These are phyloP conservation scores for Simplicillium sp. DNA, from an alignment of 2,329 filamentous ascomycete genomes.

Conservation along the genomic window DNA sequence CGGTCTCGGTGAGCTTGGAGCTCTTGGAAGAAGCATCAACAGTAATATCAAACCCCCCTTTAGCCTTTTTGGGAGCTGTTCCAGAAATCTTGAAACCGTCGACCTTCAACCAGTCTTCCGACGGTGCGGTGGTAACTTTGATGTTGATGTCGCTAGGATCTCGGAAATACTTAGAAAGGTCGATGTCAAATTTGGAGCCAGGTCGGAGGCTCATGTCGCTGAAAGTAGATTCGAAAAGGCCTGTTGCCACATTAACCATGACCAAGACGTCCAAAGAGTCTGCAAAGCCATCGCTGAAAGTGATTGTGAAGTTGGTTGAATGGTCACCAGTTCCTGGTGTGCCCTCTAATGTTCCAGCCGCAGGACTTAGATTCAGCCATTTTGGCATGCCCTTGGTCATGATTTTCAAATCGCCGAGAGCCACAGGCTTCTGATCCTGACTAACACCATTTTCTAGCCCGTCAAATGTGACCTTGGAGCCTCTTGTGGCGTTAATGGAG, in stretches of 20 bases:
- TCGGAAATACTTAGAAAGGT: conserved; percentile 31
- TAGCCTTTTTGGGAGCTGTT: conserved; percentile 24
- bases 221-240: conserved; percentile 29
- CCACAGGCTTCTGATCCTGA: conserved; percentile 46
- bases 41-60: conserved; percentile 19
- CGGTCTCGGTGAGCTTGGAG: conserved; percentile 23
- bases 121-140: conserved; percentile 23
- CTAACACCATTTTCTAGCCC: conserved; percentile 41
- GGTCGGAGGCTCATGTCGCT: conserved; percentile 28
- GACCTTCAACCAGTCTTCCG: conserved; percentile 32
- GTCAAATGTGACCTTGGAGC: conserved; percentile 40
- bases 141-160: conserved; percentile 27
- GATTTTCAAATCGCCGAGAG: conserved; percentile 41
- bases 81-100: conserved; percentile 29
- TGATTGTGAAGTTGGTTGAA: conserved; percentile 54
- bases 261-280: conserved; percentile 49
- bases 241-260: conserved; percentile 23
- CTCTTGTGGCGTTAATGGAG: conserved; percentile 45
- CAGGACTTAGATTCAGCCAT: conserved; percentile 61
- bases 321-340: conserved; percentile 49
- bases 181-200: conserved; percentile 31
- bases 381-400: conserved; percentile 43
- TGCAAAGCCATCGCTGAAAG: conserved; percentile 47
- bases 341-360: conserved; percentile 54
- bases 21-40: conserved; percentile 23